These are phyloP conservation scores for Yamadazyma pseudoaaseri DNA, from an alignment of 1,139 yeast species.

Conservation along the genomic window DNA sequence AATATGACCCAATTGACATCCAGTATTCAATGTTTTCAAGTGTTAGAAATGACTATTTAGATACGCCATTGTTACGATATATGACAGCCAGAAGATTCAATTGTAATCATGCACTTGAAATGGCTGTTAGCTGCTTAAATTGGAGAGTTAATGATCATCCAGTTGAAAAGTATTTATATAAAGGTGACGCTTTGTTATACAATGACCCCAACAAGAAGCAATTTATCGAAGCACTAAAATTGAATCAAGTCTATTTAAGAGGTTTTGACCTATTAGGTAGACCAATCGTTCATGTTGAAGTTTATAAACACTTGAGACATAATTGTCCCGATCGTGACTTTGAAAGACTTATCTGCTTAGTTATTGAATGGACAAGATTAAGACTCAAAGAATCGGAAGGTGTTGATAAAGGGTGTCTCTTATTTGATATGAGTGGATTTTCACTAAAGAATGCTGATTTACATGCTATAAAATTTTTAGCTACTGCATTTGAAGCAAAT, in stretches of 20 bases:
- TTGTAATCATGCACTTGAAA: slow-evolving; percentile 56
- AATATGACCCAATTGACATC: slow-evolving; percentile 5
- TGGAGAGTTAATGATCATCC: slow-evolving; percentile 64
- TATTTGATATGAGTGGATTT: slow-evolving; percentile 71
- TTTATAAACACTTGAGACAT: slow-evolving; percentile 67
- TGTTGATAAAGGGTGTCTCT: slow-evolving; percentile 65
- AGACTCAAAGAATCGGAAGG: slow-evolving; percentile 53
- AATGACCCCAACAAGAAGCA: slow-evolving; percentile 30
- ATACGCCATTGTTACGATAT: slow-evolving; percentile 63
- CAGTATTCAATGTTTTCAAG: slow-evolving; percentile 45
- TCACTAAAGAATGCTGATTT: slow-evolving; percentile 47
- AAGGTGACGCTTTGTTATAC: slow-evolving; percentile 53
- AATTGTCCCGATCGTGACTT: slow-evolving; percentile 70
- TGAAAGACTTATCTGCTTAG: slow-evolving; percentile 60
- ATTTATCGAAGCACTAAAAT: slow-evolving; percentile 47
- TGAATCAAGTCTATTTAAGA: slow-evolving; percentile 62
- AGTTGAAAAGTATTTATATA: slow-evolving; percentile 55
- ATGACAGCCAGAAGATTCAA: slow-evolving; percentile 76
- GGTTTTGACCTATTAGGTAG: slow-evolving; percentile 66
- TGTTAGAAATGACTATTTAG: slow-evolving; percentile 70
- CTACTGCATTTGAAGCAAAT: slow-evolving; percentile 47
- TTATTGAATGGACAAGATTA: slow-evolving; percentile 71
- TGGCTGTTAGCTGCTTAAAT: slow-evolving; percentile 63
- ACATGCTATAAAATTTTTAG: slow-evolving; percentile 43
- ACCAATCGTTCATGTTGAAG: slow-evolving; percentile 71